Evolutionary conservation across 331 rosid species (phyloP).

Genomic region (Quercus phellos): DNA sequence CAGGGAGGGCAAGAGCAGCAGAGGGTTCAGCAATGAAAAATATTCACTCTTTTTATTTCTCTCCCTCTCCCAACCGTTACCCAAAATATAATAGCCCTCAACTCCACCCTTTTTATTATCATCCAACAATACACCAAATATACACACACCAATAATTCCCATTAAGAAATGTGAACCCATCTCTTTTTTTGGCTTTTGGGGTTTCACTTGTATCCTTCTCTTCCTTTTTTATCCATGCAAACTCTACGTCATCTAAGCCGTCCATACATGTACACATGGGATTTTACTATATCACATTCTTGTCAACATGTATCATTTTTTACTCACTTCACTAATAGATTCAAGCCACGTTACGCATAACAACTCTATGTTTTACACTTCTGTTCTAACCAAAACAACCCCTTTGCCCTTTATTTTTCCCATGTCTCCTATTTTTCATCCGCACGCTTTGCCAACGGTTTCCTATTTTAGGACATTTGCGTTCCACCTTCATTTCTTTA

Average conservation of each 20-base stretch:
- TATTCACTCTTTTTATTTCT: slow-evolving; percentile 29
- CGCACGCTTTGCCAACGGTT: neutral
- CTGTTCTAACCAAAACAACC: too few relatives aligned
- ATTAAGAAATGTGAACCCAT: too few relatives aligned
- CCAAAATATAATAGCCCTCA: neutral
- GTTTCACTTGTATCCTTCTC: neutral
- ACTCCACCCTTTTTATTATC: neutral
- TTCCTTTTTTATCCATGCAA: neutral
- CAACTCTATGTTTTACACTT: too few relatives aligned
- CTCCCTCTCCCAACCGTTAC: slow-evolving; percentile 5
- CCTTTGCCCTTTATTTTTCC: neutral
- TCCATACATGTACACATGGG: neutral
- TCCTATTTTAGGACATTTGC: neutral
- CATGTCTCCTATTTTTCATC: neutral
- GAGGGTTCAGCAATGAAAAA: slow-evolving; percentile 42
- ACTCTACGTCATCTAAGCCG: neutral
- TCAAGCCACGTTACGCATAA: too few relatives aligned
- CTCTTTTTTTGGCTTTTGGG: too few relatives aligned
- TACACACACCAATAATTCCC: too few relatives aligned
- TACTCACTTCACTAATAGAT: too few relatives aligned
- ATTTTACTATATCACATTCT: too few relatives aligned
- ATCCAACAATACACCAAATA: too few relatives aligned
- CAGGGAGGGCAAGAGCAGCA: slow-evolving; percentile 84
- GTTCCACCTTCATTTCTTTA: neutral
- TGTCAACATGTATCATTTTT: too few relatives aligned